Percentiles rank a stretch among this genome's conserved stretches.
Conservation (phyloP, 768 basidiomycete species). For the Chalciporus sphaerocephalus region DNA sequence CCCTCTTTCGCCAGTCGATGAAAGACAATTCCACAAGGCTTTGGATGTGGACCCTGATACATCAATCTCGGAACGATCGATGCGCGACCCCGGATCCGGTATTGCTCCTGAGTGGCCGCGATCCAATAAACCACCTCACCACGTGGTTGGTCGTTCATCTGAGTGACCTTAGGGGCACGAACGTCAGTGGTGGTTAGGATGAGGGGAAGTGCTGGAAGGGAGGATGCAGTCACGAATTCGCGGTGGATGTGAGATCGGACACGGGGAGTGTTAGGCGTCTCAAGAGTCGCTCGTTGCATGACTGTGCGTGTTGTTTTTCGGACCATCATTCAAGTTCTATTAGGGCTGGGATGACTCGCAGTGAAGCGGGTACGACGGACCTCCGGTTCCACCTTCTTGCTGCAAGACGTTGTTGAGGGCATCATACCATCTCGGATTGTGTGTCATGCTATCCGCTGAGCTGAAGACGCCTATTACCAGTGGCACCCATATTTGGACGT, state of each 20-base stretch:
- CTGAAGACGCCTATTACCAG: too few relatives aligned
- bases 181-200: slow-evolving; percentile 68
- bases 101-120: slow-evolving; percentile 62
- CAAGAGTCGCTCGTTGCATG: slow-evolving; percentile 44
- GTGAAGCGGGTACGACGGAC: too few relatives aligned
- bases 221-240: slow-evolving; percentile 44
- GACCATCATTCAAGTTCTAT: too few relatives aligned
- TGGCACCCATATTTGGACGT: too few relatives aligned
- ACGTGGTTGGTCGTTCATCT: slow-evolving; percentile 41
- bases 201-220: slow-evolving; percentile 48
- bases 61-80: slow-evolving; percentile 50
- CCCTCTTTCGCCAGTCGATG: slow-evolving; percentile 36
- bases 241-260: slow-evolving; percentile 68
- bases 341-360: too few relatives aligned
- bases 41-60: slow-evolving; percentile 25
- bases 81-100: slow-evolving; percentile 58
- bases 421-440: slow-evolving; percentile 42
- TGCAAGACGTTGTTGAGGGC: slow-evolving; percentile 40
- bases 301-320: too few relatives aligned
- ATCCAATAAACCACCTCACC: slow-evolving; percentile 78
- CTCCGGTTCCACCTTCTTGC: slow-evolving; percentile 42
- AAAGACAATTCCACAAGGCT: slow-evolving; percentile 20
- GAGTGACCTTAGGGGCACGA: slow-evolving; percentile 62
- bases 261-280: slow-evolving; percentile 39
- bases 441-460: too few relatives aligned